Evolutionary conservation across 345 rosid genomes (phyloP), one percentile per base, ranked within the genome.

Genomic region (Ceriops zippeliana): DNA sequence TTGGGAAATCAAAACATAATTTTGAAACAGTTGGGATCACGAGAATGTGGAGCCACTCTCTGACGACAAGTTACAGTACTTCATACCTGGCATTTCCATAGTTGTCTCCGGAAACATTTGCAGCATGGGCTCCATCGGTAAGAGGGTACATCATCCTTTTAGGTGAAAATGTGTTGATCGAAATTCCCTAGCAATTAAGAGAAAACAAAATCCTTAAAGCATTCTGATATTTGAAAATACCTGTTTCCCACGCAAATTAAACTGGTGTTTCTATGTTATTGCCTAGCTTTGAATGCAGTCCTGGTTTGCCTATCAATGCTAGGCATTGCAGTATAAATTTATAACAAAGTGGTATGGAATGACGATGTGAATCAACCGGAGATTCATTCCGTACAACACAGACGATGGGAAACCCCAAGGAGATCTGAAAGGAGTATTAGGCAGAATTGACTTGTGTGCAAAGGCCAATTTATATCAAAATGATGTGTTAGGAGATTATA

Each of bases 161-260:
- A 26, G 87, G 84, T 24, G 81, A 52, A 74, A 86, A 93, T 46
- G 83, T 86, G 57, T 88, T 93, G 58, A 89, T 68, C 35, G 96
- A 85, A 7, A 82, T 35, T 28, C 98, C 98, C 96, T 91, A 28
- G 9, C 9, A 61, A 66, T 21, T 37, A 62, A 21, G 1, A 46
- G n/a, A 27, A 5, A n/a, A 7, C 26, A 53, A 20, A 42, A 42
- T 42, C 49, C 49, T 42, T 42, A 11, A 11, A 42, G 15, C 49
- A 42, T 42, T 42, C 5, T 42, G 49, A 42, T 11, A 42, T 3
- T 11, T 13, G 49, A 13, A 17, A 42, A 13, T 42, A 42, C 17
- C 17, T 42, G 17, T 42, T 42, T 15, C 17, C 49, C 49, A 42
- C 49, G 13, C 5, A 42, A 42, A 42, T 9, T 42, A 15, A 42